Evolutionary conservation across 1,284 basidiomycete genomes (phyloP).

Genomic region (Malassezia equina): DNA sequence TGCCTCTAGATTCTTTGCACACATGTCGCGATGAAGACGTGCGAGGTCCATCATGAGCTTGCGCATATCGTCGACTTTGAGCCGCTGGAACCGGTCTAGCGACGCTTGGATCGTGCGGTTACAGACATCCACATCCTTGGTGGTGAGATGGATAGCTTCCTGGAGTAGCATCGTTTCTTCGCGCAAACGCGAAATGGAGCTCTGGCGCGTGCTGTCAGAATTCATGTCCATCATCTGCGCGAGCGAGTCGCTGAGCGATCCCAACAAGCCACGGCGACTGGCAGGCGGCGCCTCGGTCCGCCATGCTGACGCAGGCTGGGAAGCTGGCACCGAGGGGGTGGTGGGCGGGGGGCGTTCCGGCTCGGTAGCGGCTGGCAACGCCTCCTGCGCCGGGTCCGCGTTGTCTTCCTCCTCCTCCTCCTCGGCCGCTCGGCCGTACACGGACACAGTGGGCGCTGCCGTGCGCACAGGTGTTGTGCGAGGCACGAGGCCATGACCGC

Average conservation of each 20-base stretch:
- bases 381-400: too few relatives aligned
- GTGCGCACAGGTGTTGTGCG: slow-evolving; percentile 12
- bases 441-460: slow-evolving; percentile 15
- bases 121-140: slow-evolving; percentile 71
- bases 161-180: slow-evolving; percentile 63
- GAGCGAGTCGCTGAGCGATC: slow-evolving; percentile 83
- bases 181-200: slow-evolving; percentile 80
- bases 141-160: slow-evolving; percentile 36
- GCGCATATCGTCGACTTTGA: slow-evolving; percentile 89
- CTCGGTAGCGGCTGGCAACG: neutral
- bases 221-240: slow-evolving; percentile 98
- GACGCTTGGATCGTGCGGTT: slow-evolving; percentile 93
- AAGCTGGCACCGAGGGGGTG: neutral
- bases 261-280: slow-evolving; percentile 63
- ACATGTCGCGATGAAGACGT: slow-evolving; percentile 84
- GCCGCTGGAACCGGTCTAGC: slow-evolving; percentile 91
- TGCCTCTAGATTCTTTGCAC: slow-evolving; percentile 55
- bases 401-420: slow-evolving; percentile 5
- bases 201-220: slow-evolving; percentile 85
- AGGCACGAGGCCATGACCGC: slow-evolving; percentile 25
- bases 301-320: neutral
- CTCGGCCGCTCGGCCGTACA: slow-evolving; percentile 22
- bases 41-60: slow-evolving; percentile 87
- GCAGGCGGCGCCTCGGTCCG: slow-evolving; percentile 13
- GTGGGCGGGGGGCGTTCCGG: neutral